Base-by-base conservation (phyloP, 164 flowering plant genomes). In the Dillenia suffruticosa region DNA sequence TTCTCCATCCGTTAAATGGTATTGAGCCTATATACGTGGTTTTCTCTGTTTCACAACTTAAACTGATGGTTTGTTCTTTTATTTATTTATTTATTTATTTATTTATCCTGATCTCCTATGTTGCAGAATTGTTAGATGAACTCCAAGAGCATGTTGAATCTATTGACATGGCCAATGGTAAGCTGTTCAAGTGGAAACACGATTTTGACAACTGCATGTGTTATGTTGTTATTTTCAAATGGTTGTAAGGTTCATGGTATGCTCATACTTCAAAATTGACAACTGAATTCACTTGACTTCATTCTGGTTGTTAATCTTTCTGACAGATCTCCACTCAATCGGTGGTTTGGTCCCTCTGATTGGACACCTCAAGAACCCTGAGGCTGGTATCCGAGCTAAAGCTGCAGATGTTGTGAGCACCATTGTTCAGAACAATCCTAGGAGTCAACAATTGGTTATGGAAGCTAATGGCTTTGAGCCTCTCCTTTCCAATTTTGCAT, bases 161-260 rank as follows among this genome's bases (percentile, higher is more conserved):
- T 12, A 89, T 94, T 66, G 97, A 94, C 78, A 89, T 79, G 93
- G 99, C 99, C 7, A 94, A 91, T 71, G 99, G 99, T 88, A 77
- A 64, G 79, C 40, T 32, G 7, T 32, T 32, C 40, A 32, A 32
- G 40, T 32, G 40, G 40, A 32, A 32, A 32, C 40, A 5, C 6
- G 40, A 32, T 32, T 32, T 32, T 32, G 5, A 32, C 0, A 6
- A 32, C 40, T 32, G 6, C 7, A 32, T 32, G 40, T 32, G 40
- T 32, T 32, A 32, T 32, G 40, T 5, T 32, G 40, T 32, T 32
- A 32, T 6, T 5, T 32, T 32, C 40, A 32, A 32, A 6, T 32
- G 40, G 40, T 32, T 32, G 40, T 32, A 6, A 32, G 40, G 40
- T 32, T 32, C 40, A 32, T 32, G 40, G 40, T 32, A 4, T 4